Evolutionary conservation across 257 asterid species (phyloP).

Genomic region (Haberlea rhodopensis): DNA sequence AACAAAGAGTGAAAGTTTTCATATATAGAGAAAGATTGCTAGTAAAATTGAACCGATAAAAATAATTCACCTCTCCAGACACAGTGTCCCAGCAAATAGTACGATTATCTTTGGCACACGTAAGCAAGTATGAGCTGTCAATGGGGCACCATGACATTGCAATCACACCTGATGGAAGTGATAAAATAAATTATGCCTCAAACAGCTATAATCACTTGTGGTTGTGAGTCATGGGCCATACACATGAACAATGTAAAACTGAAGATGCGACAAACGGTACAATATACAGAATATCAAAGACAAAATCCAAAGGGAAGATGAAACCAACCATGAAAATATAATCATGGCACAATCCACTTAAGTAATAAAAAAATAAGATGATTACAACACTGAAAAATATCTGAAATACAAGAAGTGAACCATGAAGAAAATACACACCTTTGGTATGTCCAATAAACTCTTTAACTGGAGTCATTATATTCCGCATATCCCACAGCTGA

Average conservation of each 20-base stretch:
- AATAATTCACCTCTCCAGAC: slow-evolving; percentile 75
- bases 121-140: slow-evolving; percentile 88
- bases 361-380: slow-evolving; percentile 11
- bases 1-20: slow-evolving; percentile 19
- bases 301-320: neutral
- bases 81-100: slow-evolving; percentile 96
- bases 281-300: neutral
- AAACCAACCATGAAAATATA: slow-evolving; percentile 11
- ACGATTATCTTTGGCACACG: slow-evolving; percentile 98
- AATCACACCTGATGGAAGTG: slow-evolving; percentile 69
- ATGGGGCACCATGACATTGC: slow-evolving; percentile 99
- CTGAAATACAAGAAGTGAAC: slow-evolving; percentile 6
- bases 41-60: slow-evolving; percentile 19
- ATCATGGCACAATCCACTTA: neutral
- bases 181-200: too few species aligned
- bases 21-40: slow-evolving; percentile 17
- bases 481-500: slow-evolving; percentile 99
- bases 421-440: slow-evolving; percentile 46
- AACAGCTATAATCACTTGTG: neutral
- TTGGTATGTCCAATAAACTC: slow-evolving; percentile 93
- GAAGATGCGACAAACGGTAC: neutral
- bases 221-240: too few species aligned
- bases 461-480: slow-evolving; percentile 78
- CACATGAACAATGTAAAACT: neutral
- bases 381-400: slow-evolving; percentile 13